Evolutionary conservation across 2,329 filamentous ascomycete genomes (phyloP).

Genomic region (Rachicladosporium sp.): DNA sequence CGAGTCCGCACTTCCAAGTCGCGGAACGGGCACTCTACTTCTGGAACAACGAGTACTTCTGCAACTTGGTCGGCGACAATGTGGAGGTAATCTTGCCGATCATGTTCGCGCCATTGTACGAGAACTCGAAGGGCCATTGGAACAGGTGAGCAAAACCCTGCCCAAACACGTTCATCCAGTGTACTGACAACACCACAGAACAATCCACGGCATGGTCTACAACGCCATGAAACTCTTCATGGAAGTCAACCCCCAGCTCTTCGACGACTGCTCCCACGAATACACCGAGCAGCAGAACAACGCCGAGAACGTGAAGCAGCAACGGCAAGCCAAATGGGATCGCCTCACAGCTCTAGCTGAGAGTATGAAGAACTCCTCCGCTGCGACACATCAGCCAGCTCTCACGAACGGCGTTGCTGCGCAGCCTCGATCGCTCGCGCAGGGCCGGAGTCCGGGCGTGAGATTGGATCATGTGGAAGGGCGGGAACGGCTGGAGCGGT

Average conservation of each 20-base stretch:
- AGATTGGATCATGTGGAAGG: conserved; percentile 61
- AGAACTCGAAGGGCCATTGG: conserved; percentile 99
- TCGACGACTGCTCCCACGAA: conserved; percentile 96
- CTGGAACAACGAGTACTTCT: conserved; percentile 99
- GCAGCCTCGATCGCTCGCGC: conserved; percentile 25
- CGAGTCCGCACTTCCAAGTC: conserved; percentile 97
- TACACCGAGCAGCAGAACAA: conserved; percentile 95
- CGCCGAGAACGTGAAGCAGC: conserved; percentile 69
- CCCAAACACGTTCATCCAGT: too few relatives aligned
- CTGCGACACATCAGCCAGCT: conserved; percentile 10
- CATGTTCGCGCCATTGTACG: conserved; percentile 97
- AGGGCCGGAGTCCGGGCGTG: conserved; percentile 24
- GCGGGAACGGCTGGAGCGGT: conserved; percentile 70
- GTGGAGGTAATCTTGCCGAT: conserved; percentile 97
- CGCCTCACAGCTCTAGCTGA: conserved; percentile 70
- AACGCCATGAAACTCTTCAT: conserved; percentile 99
- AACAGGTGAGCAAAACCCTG: conserved; percentile 56
- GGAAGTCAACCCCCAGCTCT: conserved; percentile 97
- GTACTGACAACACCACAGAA: too few relatives aligned
- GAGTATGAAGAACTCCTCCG: conserved; percentile 17
- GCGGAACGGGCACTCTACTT: conserved; percentile 96
- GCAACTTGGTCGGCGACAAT: conserved; percentile 96
- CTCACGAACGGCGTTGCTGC: conserved; percentile 13
- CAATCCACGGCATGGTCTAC: conserved; percentile 98
- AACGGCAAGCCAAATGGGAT: conserved; percentile 81